Evolutionary conservation across 1,284 basidiomycete genomes (phyloP).

Genomic region (Ceratobasidium theobromae): DNA sequence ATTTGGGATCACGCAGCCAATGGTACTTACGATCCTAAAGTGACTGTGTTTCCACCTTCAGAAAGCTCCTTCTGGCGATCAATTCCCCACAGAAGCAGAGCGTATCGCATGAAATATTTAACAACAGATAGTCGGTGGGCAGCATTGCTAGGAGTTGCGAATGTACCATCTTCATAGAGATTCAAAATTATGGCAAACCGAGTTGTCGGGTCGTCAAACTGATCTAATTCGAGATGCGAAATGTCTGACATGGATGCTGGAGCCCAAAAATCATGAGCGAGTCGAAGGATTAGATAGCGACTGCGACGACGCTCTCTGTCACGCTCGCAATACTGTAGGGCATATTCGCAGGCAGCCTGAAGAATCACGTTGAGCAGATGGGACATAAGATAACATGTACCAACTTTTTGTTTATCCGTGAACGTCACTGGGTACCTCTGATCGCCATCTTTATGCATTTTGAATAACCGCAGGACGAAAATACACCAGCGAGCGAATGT

Average conservation of each 20-base stretch:
- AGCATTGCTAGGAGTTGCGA: not conserved
- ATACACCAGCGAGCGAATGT: not conserved
- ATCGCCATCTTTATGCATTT: not conserved
- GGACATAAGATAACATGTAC: not conserved
- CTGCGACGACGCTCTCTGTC: not conserved
- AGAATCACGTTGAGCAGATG: not conserved
- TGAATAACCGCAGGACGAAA: not conserved
- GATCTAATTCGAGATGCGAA: not conserved
- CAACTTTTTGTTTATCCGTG: not conserved
- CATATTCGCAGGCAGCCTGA: not conserved
- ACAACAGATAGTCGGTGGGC: not conserved
- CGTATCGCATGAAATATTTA: constrained; percentile 1
- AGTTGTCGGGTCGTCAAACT: not conserved
- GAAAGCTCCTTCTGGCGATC: not conserved
- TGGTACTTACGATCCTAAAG: not conserved
- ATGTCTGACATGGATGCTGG: not conserved
- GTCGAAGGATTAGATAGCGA: not conserved
- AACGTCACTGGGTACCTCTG: not conserved
- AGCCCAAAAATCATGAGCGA: not conserved
- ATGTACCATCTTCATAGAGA: not conserved
- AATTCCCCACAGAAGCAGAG: not conserved
- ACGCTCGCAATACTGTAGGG: not conserved
- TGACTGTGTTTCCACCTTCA: not conserved
- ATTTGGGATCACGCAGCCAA: too few relatives aligned
- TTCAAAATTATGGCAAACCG: not conserved